Evolutionary conservation across 345 rosid species (phyloP).

Genomic region (Hibiscus mutabilis): DNA sequence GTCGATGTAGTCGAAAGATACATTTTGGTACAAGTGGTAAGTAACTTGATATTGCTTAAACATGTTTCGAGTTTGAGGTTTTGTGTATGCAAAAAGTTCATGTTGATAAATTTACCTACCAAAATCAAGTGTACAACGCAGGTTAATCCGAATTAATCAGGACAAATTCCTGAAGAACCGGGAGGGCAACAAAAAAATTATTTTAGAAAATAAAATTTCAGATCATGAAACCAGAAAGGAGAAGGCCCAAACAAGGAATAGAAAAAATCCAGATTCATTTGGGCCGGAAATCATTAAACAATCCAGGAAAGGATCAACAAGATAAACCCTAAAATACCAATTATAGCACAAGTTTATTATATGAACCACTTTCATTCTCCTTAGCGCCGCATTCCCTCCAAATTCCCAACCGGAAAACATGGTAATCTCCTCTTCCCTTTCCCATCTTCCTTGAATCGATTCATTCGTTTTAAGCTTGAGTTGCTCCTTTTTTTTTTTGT

Average conservation of each 20-base stretch:
- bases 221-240: neutral
- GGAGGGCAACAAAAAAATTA: no score
- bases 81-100: no score
- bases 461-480: neutral
- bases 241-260: neutral
- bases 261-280: neutral
- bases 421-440: neutral
- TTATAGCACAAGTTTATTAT: neutral
- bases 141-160: no score
- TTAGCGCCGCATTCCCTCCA: neutral
- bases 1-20: no score
- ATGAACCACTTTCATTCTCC: neutral
- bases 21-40: no score
- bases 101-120: no score
- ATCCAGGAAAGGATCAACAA: neutral
- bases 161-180: no score
- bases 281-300: neutral
- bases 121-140: no score
- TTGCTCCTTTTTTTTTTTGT: neutral
- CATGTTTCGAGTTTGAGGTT: no score
- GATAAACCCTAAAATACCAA: slow-evolving; percentile 1
- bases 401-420: neutral
- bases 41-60: no score
- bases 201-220: neutral
- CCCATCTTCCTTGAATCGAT: neutral